Base-by-base conservation (phyloP, 169 alveolate genomes). In the Eimeria mitis region DNA sequence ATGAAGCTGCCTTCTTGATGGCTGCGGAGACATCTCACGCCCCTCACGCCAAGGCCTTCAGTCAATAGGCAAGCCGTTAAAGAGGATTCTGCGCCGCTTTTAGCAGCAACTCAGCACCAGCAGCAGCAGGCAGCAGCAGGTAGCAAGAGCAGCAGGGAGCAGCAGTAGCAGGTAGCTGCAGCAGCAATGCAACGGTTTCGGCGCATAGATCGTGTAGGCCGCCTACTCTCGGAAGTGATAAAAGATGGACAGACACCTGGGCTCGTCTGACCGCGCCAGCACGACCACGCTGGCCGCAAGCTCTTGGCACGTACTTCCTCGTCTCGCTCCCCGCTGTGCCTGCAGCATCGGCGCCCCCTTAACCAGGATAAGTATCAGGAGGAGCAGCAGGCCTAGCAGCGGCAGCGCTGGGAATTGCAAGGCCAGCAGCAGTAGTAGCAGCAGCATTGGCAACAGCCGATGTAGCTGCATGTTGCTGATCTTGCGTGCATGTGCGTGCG, bases 181-280 rank as follows among this genome's bases (percentile, higher is more conserved):
- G 54, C n/a, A 71, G 3, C 71, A 63, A 28, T 63, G 49, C n/a
- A 71, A 40, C 49, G n/a, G 81, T 71, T 71, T 9, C 31, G 31
- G 76, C 73, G 25, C 44, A 2, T 7, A 68, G 25, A 19, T 31
- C 34, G 54, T 71, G 81, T 34, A 42, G 70, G 76, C 42, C 54
- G 34, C 84, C 61, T 54, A 65, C 94, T 68, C 94, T 37, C 73
- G 28, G 71, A 71, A 68, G 71, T 70, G 87, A 37, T 71, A 89
- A 47, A 89, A 89, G 5, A 70, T 71, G 28, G 87, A 68, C 25
- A 89, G 87, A 52, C 92, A 85, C 49, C 92, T 70, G 59, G 92
- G 92, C 81, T 85, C 92, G 92, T 85, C 92, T 8, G 92, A 81
- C 78, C 92, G 16, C 56, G 92, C 92, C 92, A 85, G 70, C 34